Base-by-base conservation (phyloP, 1,139 yeast genomes). In the Geotrichum citri-aurantii region DNA sequence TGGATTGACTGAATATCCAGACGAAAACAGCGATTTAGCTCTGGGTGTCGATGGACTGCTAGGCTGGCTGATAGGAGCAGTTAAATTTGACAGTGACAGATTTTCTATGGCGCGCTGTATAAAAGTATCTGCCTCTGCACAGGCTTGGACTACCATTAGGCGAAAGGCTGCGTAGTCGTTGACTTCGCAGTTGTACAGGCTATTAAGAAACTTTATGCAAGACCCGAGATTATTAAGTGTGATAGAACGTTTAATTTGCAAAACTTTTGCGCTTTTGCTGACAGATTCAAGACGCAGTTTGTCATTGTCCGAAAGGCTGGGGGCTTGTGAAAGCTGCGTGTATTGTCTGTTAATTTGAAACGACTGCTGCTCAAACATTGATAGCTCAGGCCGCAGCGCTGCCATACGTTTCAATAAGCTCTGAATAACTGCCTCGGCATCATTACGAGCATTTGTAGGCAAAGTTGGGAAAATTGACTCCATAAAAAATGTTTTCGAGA, bases 361-460 rank as follows among this genome's bases (percentile, higher is more conserved):
- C n/a, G 21, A 44, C 11, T 52, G 55, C 19, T 52, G 55, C 46
- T 52, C 55, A 44, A 42, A 52, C 40, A 29, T 23, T 6, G 49
- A 23, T 7, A 48, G 26, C 14, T 52, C 49, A 11, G 27, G 27
- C 5, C 55, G 33, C 17, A 52, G 49, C 14, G 21, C 27, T 23
- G 21, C 33, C 21, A 52, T 42, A 11, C 55, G 33, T 26, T 52
- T 33, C 7, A 14, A 23, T 37, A 52, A 44, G 11, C 8, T 24
- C n/a, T 27, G 46, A n/a, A 42, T 26, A 33, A 52, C n/a, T 10
- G 19, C 31, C 26, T 17, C 23, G 2, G 49, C 49, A 19, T 37
- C 12, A 24, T 33, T 27, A 8, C 23, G 24, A 6, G 19, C 40
- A 6, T 12, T 27, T 42, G 27, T 17, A 24, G 19, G 17, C 11